These are phyloP conservation scores for Petunia hybrid DNA, from an alignment of 305 asterid species.

Conservation along the genomic window DNA sequence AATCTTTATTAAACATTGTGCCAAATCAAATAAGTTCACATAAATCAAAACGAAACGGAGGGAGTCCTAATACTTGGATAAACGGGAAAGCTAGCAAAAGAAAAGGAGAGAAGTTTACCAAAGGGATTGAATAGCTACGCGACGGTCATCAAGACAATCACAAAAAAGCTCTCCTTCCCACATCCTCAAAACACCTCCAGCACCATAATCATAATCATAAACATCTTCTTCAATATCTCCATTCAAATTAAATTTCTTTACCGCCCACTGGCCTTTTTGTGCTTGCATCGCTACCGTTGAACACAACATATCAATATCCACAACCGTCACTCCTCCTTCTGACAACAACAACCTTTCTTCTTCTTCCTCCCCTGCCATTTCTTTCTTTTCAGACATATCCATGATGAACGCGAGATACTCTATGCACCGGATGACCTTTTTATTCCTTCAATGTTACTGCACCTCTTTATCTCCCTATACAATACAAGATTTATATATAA, in stretches of 20 bases:
- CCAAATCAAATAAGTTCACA: no score
- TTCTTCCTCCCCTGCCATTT: conserved; percentile 50
- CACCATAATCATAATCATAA: conserved; percentile 38
- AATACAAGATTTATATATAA: background rate
- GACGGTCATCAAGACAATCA: conserved; percentile 78
- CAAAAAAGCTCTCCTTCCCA: conserved; percentile 92
- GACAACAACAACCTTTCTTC: conserved; percentile 50
- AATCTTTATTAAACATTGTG: no score
- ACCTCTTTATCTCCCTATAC: background rate
- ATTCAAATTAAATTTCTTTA: conserved; percentile 37
- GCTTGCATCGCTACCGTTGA: conserved; percentile 85
- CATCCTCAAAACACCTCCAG: conserved; percentile 80
- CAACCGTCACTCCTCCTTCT: conserved; percentile 55
- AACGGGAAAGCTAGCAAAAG: background rate
- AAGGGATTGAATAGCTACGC: conserved; percentile 79
- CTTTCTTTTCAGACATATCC: conserved; percentile 53
- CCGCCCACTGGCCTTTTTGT: conserved; percentile 71
- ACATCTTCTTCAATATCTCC: conserved; percentile 38
- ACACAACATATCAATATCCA: conserved; percentile 92
- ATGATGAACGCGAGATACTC: background rate
- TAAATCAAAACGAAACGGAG: no score
- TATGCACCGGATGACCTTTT: no score
- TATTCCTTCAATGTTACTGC: background rate
- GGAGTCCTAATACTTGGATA: no score
- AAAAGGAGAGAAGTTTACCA: conserved; percentile 53